A percentile compares a stretch with the other conserved stretches of the same genome.
These are phyloP conservation scores for Herpotrichia juniperi DNA, from an alignment of 2,329 filamentous ascomycete genomes.

Conservation along the genomic window DNA sequence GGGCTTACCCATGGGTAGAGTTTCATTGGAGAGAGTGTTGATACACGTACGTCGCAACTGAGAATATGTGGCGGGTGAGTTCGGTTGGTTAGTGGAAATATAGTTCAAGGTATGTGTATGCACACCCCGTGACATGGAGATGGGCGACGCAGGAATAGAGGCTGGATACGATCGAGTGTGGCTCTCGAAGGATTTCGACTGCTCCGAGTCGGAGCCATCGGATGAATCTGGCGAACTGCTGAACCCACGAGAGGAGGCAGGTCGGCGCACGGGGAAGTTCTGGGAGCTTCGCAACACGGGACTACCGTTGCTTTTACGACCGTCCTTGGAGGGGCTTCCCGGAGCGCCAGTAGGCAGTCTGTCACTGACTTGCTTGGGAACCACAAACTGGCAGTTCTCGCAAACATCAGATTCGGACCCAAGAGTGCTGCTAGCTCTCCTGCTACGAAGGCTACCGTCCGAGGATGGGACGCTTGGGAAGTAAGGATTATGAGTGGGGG, in stretches of 20 bases:
- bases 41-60: conserved; percentile 63
- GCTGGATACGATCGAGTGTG: conserved; percentile 36
- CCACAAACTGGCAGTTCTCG: conserved; percentile 62
- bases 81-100: conserved; percentile 62
- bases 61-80: conserved; percentile 60
- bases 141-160: conserved; percentile 48
- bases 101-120: conserved; percentile 65
- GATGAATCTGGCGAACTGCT: conserved; percentile 42
- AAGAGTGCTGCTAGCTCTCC: conserved; percentile 42
- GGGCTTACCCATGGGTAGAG: conserved; percentile 60
- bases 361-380: conserved; percentile 61
- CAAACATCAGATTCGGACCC: conserved; percentile 60
- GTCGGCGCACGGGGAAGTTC: conserved; percentile 58
- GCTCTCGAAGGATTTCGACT: conserved; percentile 44
- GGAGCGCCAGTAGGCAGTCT: conserved; percentile 60
- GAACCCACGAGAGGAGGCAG: conserved; percentile 30
- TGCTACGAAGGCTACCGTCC: conserved; percentile 35
- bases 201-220: conserved; percentile 45
- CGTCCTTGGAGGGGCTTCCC: conserved; percentile 56
- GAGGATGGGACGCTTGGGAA: conserved; percentile 50
- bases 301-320: conserved; percentile 57
- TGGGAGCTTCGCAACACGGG: conserved; percentile 62
- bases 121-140: conserved; percentile 47
- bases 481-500: conserved; percentile 54
- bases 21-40: conserved; percentile 63